Evolutionary conservation across 345 rosid genomes (phyloP).

Genomic region (Physaria fendleri): DNA sequence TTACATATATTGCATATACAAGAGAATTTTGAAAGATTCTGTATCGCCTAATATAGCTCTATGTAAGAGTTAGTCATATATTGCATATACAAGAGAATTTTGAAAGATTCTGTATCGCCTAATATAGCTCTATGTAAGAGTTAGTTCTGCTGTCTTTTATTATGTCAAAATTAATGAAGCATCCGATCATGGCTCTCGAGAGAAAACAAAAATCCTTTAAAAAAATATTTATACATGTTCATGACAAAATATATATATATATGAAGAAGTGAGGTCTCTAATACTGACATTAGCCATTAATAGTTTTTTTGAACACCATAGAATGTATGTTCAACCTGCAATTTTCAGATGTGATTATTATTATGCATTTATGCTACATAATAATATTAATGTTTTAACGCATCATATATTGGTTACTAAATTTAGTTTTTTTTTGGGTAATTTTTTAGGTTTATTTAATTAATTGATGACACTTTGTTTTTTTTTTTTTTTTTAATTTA

Average conservation of each 20-base stretch:
- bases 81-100: not conserved
- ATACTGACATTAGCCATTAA: not conserved
- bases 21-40: not conserved
- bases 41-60: not conserved
- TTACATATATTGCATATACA: not conserved
- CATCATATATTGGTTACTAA: not conserved
- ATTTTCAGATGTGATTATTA: too few species aligned
- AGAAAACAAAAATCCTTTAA: too few species aligned
- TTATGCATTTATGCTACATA: too few species aligned
- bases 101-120: not conserved
- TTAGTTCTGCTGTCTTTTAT: not conserved
- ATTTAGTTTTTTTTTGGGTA: too few species aligned
- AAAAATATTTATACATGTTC: not conserved
- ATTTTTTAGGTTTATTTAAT: too few species aligned
- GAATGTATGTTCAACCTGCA: too few species aligned
- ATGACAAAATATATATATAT: not conserved
- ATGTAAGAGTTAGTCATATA: not conserved
- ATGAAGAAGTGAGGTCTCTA: not conserved
- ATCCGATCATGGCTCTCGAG: not conserved
- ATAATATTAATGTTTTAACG: too few species aligned
- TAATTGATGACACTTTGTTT: too few species aligned
- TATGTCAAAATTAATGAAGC: not conserved
- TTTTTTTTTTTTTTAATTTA: not conserved
- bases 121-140: not conserved
- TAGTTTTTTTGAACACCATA: too few species aligned